Evolutionary conservation across 352 stramenopile species (phyloP).

Genomic region (Elongisporangium prolatum): DNA sequence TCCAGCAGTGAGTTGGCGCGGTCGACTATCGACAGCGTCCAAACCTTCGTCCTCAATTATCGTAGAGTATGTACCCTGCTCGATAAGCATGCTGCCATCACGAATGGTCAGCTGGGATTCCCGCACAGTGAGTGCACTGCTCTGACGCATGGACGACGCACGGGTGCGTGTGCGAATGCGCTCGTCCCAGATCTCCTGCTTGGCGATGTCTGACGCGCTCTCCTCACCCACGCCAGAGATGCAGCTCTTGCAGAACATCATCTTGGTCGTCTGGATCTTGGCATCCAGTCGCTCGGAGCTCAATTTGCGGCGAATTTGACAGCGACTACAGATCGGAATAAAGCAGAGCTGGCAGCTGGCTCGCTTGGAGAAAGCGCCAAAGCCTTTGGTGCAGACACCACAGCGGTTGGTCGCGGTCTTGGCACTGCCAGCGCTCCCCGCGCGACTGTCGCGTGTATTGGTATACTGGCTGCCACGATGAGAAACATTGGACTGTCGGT

Average conservation of each 20-base stretch:
- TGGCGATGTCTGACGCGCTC: constrained; percentile 53
- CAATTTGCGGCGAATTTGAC: constrained; percentile 38
- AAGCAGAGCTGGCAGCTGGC: constrained; percentile 38
- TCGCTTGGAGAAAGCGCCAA: constrained; percentile 26
- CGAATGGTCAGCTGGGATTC: constrained; percentile 14
- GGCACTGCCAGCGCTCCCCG: neutral
- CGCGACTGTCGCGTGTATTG: constrained; percentile 7
- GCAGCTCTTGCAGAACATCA: constrained; percentile 68
- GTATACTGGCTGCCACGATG: constrained; percentile 20
- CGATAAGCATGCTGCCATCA: constrained; percentile 14
- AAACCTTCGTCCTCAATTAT: neutral
- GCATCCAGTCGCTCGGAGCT: constrained; percentile 35
- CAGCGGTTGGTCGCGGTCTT: constrained; percentile 10
- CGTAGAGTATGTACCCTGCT: constrained; percentile 5
- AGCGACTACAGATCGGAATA: constrained; percentile 36
- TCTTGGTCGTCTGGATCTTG: constrained; percentile 34
- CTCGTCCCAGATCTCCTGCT: constrained; percentile 44
- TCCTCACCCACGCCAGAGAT: constrained; percentile 44
- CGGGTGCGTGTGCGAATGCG: constrained; percentile 25
- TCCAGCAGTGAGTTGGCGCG: neutral
- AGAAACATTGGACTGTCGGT: constrained; percentile 9
- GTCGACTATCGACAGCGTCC: neutral
- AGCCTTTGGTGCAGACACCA: constrained; percentile 23
- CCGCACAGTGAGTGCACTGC: neutral
- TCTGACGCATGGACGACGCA: constrained; percentile 23